Evolutionary conservation across 306 rosid genomes (phyloP).

Genomic region (Astragalus glycyphyllos): DNA sequence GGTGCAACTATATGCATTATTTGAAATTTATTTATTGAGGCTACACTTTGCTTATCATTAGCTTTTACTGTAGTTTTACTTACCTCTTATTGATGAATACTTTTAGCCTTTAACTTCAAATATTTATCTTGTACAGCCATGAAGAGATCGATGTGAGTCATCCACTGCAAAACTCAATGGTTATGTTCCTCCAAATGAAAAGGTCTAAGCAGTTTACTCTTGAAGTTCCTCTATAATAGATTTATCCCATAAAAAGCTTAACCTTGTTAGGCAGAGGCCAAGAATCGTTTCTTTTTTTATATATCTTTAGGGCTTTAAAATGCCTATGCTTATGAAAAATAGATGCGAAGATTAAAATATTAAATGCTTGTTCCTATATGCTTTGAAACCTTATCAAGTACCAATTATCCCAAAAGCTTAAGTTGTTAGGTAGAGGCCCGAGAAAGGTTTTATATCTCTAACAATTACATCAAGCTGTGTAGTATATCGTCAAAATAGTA

Average conservation of each 20-base stretch:
- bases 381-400: slow-evolving; percentile 6
- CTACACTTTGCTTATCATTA: neutral
- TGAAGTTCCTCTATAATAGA: slow-evolving; percentile 34
- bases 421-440: slow-evolving; percentile 28
- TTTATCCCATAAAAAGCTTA: slow-evolving; percentile 23
- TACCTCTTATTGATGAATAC: neutral
- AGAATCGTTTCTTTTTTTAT: neutral
- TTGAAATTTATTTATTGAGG: slow-evolving; percentile 12
- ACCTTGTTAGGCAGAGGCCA: slow-evolving; percentile 14
- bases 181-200: slow-evolving; percentile 88
- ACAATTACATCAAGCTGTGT: slow-evolving; percentile 5
- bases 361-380: neutral
- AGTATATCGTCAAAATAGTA: slow-evolving; percentile 13
- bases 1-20: slow-evolving; percentile 20
- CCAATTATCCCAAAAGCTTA: slow-evolving; percentile 9
- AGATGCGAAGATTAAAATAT: slow-evolving; percentile 10
- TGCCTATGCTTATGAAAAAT: neutral
- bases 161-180: slow-evolving; percentile 87
- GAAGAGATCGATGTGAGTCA: slow-evolving; percentile 98
- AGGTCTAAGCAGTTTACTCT: slow-evolving; percentile 56
- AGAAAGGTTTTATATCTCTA: slow-evolving; percentile 10
- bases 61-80: slow-evolving; percentile 25
- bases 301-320: slow-evolving; percentile 1
- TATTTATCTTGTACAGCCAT: slow-evolving; percentile 72
- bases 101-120: slow-evolving; percentile 28